These are phyloP conservation scores for Tricholoma furcatifolium DNA, from an alignment of 768 basidiomycete species.

Conservation along the genomic window DNA sequence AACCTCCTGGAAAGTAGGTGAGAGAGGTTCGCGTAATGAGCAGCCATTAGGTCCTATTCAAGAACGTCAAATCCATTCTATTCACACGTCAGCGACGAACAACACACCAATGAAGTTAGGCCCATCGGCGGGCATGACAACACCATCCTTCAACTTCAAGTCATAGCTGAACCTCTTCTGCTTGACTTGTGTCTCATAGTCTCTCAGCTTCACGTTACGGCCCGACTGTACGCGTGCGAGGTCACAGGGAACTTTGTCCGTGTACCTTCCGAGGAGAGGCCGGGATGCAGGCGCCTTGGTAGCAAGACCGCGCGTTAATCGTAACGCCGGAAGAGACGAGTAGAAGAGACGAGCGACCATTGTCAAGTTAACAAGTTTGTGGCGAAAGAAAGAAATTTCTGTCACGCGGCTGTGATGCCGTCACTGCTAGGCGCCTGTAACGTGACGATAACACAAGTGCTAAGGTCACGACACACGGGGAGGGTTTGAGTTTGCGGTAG, in stretches of 20 bases:
- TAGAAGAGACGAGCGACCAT: not conserved
- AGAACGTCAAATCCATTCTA: no score
- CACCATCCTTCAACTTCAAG: constrained; percentile 3
- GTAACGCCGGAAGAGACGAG: constrained; percentile 1
- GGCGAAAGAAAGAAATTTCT: no score
- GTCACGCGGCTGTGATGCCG: no score
- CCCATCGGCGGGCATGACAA: constrained; percentile 3
- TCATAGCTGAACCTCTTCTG: constrained; percentile 13
- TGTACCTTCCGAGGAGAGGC: constrained; percentile 8
- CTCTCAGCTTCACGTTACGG: constrained; percentile 7
- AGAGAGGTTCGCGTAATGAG: constrained; percentile 11
- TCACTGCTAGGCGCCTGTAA: no score
- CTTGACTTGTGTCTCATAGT: constrained; percentile 9
- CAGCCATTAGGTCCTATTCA: constrained; percentile 6
- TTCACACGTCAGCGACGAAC: not conserved
- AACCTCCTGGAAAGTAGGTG: constrained; percentile 13
- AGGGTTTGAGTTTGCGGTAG: no score
- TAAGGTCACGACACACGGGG: no score
- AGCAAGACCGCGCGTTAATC: constrained; percentile 2
- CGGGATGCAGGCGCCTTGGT: constrained; percentile 3
- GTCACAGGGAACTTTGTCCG: constrained; percentile 10
- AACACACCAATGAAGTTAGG: constrained; percentile 10
- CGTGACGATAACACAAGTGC: no score
- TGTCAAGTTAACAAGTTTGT: no score
- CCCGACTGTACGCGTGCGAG: constrained; percentile 10